Evolutionary conservation across 495 filamentous ascomycete species (phyloP), one percentile per base, ranked within the genome.

Genomic region (Annulohypoxylon stygium): DNA sequence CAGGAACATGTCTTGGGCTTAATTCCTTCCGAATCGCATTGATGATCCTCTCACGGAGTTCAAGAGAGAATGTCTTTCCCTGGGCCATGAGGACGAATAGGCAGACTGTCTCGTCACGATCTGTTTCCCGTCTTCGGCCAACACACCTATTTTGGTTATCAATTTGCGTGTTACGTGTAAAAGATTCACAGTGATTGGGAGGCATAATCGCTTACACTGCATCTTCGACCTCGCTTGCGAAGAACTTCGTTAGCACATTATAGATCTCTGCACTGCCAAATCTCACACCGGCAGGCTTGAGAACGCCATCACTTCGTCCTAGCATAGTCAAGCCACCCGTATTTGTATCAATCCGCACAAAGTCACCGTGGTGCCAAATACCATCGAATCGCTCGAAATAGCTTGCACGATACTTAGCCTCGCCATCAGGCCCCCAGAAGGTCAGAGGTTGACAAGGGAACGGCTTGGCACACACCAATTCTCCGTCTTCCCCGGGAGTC

Each of bases 281-380:
- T 0, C 93, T 84, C 45, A 95, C 90, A 4, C 93, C 93, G 0
- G 89, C 87, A 0, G 93, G 93, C 71, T 95, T 95, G 16, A 95
- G 81, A 3, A 94, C 89, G 14, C 92, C 93, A 76, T 95, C 93
- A 36, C 88, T 89, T 16, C 93, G 88, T 4, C 93, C 93, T 0
- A 97, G 84, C 94, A 98, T 79, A 47, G 91, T 80, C 61, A 97
- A 78, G 0, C 94, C 94, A 10, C 93, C 91, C 0, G 93, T 95
- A 16, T 84, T 70, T 0, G 89, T 87, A 74, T 93, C 90, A 72
- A 97, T 84, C 25, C 91, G 88, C 12, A 97, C 88, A 75, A 97
- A 98, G 78, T 99, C 96, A 2, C 96, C 96, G 77, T 99, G 96
- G 79, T 97, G 94, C 96, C 95, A 98, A 25, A 97, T 82, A 2